Evolutionary conservation across 176 grass and related monocot genomes (phyloP).

Genomic region (Alopecurus myosuroides): DNA sequence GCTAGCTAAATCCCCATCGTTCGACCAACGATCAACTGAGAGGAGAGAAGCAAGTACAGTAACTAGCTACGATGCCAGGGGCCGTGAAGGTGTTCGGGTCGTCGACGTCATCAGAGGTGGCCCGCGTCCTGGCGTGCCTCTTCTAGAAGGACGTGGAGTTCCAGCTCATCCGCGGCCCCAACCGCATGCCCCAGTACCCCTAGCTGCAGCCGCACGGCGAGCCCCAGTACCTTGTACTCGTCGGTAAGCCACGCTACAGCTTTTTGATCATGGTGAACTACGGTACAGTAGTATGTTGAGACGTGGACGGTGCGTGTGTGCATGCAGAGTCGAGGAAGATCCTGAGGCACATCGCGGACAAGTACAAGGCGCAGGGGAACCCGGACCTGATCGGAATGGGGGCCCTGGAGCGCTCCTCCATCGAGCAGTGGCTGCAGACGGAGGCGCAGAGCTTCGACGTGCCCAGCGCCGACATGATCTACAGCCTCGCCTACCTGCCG

Average conservation of each 20-base stretch:
- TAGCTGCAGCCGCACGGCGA: constrained; percentile 58
- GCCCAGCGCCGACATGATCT: constrained; percentile 58
- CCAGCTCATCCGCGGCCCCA: constrained; percentile 49
- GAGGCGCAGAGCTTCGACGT: constrained; percentile 77
- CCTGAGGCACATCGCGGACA: constrained; percentile 60
- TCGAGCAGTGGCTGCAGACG: constrained; percentile 94
- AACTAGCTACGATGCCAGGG: constrained; percentile 26
- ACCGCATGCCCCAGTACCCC: constrained; percentile 41
- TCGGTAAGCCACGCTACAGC: constrained; percentile 24
- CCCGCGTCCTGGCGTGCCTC: constrained; percentile 53
- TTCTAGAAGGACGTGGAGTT: constrained; percentile 75
- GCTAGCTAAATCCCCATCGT: too few relatives aligned
- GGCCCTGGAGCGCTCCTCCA: constrained; percentile 63
- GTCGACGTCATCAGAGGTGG: constrained; percentile 46
- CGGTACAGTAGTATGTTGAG: neutral
- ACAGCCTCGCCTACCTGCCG: constrained; percentile 55
- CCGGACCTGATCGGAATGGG: constrained; percentile 58
- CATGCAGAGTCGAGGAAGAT: constrained; percentile 80
- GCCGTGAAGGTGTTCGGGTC: constrained; percentile 58
- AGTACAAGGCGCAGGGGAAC: constrained; percentile 56
- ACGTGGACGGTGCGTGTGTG: neutral
- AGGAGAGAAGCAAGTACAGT: neutral
- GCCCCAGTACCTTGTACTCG: too few relatives aligned
- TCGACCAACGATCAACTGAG: neutral
- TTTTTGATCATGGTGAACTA: neutral